Evolutionary conservation across 75 land plant genomes (phyloP).

Genomic region (Picea glauca): DNA sequence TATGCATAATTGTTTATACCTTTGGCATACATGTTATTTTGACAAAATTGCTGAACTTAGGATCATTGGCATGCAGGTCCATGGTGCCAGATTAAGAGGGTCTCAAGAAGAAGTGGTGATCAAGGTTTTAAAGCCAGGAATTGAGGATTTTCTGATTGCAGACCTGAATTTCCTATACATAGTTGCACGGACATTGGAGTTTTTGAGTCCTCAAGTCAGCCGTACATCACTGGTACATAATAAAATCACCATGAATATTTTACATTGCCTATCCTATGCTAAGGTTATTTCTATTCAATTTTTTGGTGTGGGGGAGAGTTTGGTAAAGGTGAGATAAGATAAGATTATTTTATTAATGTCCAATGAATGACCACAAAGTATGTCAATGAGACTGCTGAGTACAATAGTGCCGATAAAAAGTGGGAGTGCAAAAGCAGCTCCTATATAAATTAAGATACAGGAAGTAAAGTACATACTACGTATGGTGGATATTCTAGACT

Average conservation of each 20-base stretch:
- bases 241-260: background rate
- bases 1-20: constrained; percentile 3
- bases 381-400: too few relatives aligned
- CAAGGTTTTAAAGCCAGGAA: constrained; percentile 97
- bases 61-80: constrained; percentile 54
- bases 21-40: background rate
- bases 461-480: background rate
- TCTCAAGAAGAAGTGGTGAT: constrained; percentile 87
- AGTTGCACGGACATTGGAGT: constrained; percentile 88
- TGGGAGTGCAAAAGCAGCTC: too few relatives aligned
- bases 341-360: too few relatives aligned
- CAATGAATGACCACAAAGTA: too few relatives aligned
- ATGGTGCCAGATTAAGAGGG: constrained; percentile 85
- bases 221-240: constrained; percentile 82
- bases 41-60: background rate
- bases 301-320: background rate
- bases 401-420: too few relatives aligned
- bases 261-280: background rate
- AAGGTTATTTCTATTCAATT: background rate
- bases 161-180: constrained; percentile 92
- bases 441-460: background rate
- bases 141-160: constrained; percentile 86
- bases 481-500: background rate
- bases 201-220: constrained; percentile 85
- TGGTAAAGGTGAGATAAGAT: background rate